Evolutionary conservation across 257 asterid species (phyloP), one percentile per base, ranked within the genome.

Genomic region (Ilex aquifolium): DNA sequence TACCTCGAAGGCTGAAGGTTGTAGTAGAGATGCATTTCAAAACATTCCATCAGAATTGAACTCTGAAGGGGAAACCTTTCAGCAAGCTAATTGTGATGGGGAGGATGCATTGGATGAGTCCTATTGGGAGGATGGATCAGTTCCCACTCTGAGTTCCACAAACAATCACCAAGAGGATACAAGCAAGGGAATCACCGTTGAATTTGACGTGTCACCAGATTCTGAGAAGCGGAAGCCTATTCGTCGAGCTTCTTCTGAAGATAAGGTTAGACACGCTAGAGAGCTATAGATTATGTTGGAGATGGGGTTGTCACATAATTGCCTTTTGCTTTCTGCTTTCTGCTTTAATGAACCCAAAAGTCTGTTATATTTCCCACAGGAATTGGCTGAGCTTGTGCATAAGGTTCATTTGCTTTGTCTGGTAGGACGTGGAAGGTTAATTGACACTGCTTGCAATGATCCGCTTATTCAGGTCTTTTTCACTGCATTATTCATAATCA

Each of bases 351-450:
- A 31, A 32, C 54, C 29, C 56, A 8, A 7, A 14, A 53, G 5
- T 59, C 62, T 66, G 59, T 59, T 71, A 31, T 59, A 42, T 52
- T 69, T 64, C 63, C 68, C 49, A 59, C 88, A 90, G 97, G 96
- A 90, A 78, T 70, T 82, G 50, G 87, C 97, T 31, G 97, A 90
- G 85, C 73, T 81, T 62, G 84, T 87, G 70, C 99, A 90, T 80
- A 90, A 87, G 83, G 86, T 70, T 78, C 90, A 93, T 80, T 81
- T 93, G 80, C 91, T 93, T 69, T 93, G 99, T 80, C 83, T 93
- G 65, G 72, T 90, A 46, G 97, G 97, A 68, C 84, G 99, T 75
- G 99, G 96, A 53, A 83, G 96, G 70, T 78, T 81, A 78, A 74
- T 90, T 39, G 99, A 93, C 60, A 60, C 65, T 21, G 85, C 95